Evolutionary conservation across 2,329 filamentous ascomycete genomes (phyloP).

Genomic region (Chaetomiaceae sp.): DNA sequence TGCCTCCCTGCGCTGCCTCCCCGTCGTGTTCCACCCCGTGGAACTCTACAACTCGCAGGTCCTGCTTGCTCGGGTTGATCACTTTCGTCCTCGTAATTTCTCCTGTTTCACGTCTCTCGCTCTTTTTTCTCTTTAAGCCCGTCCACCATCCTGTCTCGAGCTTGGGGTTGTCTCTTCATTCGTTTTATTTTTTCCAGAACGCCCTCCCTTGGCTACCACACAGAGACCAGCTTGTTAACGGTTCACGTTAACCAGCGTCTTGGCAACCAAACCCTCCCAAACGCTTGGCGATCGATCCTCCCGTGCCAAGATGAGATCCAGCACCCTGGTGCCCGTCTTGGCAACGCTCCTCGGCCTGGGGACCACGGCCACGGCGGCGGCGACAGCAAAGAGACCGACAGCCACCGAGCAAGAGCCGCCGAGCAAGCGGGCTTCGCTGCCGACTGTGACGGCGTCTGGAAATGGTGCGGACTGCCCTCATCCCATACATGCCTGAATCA

Average conservation of each 20-base stretch:
- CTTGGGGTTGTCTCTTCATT: too few relatives aligned
- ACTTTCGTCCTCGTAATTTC: conserved; percentile 5
- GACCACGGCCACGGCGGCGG: conserved; percentile 42
- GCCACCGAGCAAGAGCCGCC: conserved; percentile 43
- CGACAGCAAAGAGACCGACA: too few relatives aligned
- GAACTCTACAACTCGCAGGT: conserved; percentile 2
- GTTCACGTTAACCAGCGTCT: too few relatives aligned
- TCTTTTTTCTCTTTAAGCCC: not conserved
- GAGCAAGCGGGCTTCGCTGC: conserved; percentile 45
- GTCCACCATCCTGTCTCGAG: not conserved
- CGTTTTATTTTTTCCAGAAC: too few relatives aligned
- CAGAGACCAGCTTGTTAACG: too few relatives aligned
- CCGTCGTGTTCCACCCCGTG: conserved; percentile 10
- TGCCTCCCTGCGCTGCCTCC: not conserved
- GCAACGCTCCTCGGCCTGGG: conserved; percentile 40
- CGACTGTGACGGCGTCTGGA: conserved; percentile 49
- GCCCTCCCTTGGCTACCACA: too few relatives aligned
- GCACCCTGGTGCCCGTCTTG: conserved; percentile 42
- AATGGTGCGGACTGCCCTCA: conserved; percentile 48
- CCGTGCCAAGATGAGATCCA: conserved; percentile 15
- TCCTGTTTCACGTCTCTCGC: conserved; percentile 9
- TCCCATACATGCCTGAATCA: too few relatives aligned
- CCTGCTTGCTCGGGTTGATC: not conserved
- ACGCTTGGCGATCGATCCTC: conserved; percentile 14
- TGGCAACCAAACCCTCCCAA: too few relatives aligned